These are phyloP conservation scores for Primulina eburnea DNA, from an alignment of 257 asterid species.

Conservation along the genomic window DNA sequence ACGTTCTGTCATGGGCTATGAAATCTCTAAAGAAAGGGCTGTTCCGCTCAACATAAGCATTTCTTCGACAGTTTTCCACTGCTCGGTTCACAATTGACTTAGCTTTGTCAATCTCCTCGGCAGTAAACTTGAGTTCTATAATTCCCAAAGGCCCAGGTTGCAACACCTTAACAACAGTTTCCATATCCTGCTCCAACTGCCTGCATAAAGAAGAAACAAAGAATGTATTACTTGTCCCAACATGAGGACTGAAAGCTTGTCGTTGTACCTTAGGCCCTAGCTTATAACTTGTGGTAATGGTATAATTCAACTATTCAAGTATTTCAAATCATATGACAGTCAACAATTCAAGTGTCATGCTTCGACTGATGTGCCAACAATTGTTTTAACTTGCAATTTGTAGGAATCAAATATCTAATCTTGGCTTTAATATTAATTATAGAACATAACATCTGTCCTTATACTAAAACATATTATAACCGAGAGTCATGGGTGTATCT, in stretches of 20 bases:
- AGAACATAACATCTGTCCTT: neutral
- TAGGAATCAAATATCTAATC: neutral
- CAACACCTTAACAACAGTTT: constrained; percentile 73
- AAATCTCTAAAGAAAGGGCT: constrained; percentile 74
- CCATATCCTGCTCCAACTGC: constrained; percentile 87
- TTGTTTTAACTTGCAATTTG: too few relatives aligned
- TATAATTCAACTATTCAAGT: neutral
- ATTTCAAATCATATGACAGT: neutral
- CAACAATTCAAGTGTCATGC: neutral
- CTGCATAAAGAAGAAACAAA: constrained; percentile 35
- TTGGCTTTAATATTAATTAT: too few relatives aligned
- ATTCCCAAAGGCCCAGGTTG: constrained; percentile 97
- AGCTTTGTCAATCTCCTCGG: constrained; percentile 67
- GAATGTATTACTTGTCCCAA: neutral
- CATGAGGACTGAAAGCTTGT: neutral
- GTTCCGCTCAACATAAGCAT: constrained; percentile 49
- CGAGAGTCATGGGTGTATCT: neutral
- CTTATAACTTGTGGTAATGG: neutral
- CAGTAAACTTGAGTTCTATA: constrained; percentile 79
- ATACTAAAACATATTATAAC: neutral
- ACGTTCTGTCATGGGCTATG: constrained; percentile 34
- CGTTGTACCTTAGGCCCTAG: neutral
- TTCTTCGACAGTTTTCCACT: constrained; percentile 69
- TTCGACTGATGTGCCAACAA: neutral
- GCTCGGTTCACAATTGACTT: constrained; percentile 60